Evolutionary conservation across 202 grass and related monocot species (phyloP), one percentile per base, ranked within the genome.

Genomic region (Digitaria exilis): DNA sequence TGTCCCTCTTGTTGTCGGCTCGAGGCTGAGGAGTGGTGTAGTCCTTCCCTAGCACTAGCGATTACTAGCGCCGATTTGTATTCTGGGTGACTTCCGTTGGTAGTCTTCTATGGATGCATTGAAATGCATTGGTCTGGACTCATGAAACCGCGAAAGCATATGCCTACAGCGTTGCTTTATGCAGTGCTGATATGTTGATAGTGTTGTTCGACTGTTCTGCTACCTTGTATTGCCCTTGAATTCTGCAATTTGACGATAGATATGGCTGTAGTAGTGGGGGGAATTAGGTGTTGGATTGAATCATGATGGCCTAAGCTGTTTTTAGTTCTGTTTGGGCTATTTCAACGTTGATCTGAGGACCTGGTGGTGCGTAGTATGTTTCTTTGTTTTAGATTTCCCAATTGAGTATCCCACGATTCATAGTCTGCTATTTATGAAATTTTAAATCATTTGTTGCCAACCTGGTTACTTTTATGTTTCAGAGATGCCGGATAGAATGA

Each of bases 401-500:
- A 0, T 66, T 72, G 14, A 16, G 43, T 43, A 1, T 73, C 65
- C 84, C 15, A 10, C 2, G 3, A 77, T n/a, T 6, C 17, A 44
- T 58, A 24, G n/a, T 56, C 7, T 65, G 37, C 48, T 82, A 26
- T 77, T 29, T 42, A 8, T 16, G 13, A 26, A 57, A 25, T 50
- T 78, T 68, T 24, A 46, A 61, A 42, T 15, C 34, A 78, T 82
- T 10, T 68, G 74, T 51, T 83, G 56, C 80, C 46, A n/a, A 85
- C 18, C 9, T 39, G 10, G 34, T 41, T 76, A 39, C 26, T 71
- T 75, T 48, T 65, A 26, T 84, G 65, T 35, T 41, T 4, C 49
- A 22, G 9, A 31, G 19, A 75, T 69, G 88, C 61, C 68, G 84
- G 70, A 76, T 44, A 80, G 86, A 90, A 99, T 99, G 91, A 92